Evolutionary conservation across 345 rosid genomes (phyloP).

Genomic region (Hibiscus mutabilis): DNA sequence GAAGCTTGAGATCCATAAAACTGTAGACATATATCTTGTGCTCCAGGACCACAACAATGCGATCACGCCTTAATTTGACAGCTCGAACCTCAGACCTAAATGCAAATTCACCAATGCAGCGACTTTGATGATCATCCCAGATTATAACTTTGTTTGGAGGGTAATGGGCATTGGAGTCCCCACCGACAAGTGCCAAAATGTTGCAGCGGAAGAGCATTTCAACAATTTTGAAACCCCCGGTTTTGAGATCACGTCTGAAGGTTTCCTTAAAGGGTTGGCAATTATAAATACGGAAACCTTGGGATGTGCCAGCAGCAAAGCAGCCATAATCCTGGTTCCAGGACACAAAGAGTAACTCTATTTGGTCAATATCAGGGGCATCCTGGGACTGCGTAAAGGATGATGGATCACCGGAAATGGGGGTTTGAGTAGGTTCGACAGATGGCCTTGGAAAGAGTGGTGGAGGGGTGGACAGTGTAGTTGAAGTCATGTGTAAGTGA

Average conservation of each 20-base stretch:
- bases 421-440: constrained; percentile 7
- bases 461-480: constrained; percentile 28
- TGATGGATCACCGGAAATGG: constrained; percentile 22
- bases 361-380: constrained; percentile 28
- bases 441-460: constrained; percentile 16
- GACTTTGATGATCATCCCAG: constrained; percentile 91
- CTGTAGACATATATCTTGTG: constrained; percentile 77
- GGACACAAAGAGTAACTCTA: constrained; percentile 59
- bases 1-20: constrained; percentile 69
- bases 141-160: constrained; percentile 78
- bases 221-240: constrained; percentile 78
- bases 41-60: constrained; percentile 77
- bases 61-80: constrained; percentile 68
- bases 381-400: constrained; percentile 26
- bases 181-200: constrained; percentile 84
- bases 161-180: constrained; percentile 58
- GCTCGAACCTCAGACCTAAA: constrained; percentile 79
- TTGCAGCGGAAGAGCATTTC: constrained; percentile 94
- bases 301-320: constrained; percentile 73
- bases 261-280: constrained; percentile 83
- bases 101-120: constrained; percentile 76
- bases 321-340: constrained; percentile 92
- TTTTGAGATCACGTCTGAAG: constrained; percentile 54
- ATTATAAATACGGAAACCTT: constrained; percentile 74
- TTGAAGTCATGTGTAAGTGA: constrained; percentile 41